Evolutionary conservation across 169 alveolate genomes (phyloP).

Genomic region (Cryptosporidium felis): DNA sequence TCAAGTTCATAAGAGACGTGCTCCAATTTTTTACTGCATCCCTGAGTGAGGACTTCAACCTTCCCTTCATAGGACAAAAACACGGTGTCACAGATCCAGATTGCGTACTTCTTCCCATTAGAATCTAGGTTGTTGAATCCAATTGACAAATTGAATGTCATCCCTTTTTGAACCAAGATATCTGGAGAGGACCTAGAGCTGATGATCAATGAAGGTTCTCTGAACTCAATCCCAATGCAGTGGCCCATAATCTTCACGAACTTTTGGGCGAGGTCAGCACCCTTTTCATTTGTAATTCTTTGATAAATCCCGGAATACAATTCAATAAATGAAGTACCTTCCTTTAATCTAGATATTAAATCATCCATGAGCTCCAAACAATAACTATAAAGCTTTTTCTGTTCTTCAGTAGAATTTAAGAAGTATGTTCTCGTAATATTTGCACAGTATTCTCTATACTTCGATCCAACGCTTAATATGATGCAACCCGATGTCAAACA

Average conservation of each 20-base stretch:
- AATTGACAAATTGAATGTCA: conserved; percentile 83
- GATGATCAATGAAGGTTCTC: conserved; percentile 75
- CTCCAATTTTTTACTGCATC: conserved; percentile 81
- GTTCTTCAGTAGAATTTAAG: conserved; percentile 74
- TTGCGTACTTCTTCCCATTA: conserved; percentile 79
- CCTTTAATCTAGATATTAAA: conserved; percentile 48
- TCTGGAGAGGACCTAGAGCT: conserved; percentile 73
- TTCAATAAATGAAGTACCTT: conserved; percentile 55
- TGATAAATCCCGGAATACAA: conserved; percentile 63
- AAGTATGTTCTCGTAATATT: conserved; percentile 74
- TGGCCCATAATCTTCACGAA: conserved; percentile 84
- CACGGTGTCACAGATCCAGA: conserved; percentile 90
- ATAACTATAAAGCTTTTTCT: conserved; percentile 68
- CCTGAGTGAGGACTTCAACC: conserved; percentile 77
- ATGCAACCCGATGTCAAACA: conserved; percentile 74
- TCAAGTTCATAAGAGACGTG: conserved; percentile 85
- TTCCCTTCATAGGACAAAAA: conserved; percentile 78
- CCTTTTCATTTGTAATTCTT: conserved; percentile 29
- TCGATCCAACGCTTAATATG: conserved; percentile 72
- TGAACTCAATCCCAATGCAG: conserved; percentile 86
- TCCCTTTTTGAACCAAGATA: conserved; percentile 77
- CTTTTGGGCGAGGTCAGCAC: conserved; percentile 72
- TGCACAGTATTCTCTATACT: conserved; percentile 75
- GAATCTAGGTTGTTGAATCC: conserved; percentile 83
- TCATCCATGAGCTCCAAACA: conserved; percentile 66